Evolutionary conservation across 23 red algal genomes (phyloP), one percentile per base, ranked within the genome.

Genomic region (Gracilaria caudata): DNA sequence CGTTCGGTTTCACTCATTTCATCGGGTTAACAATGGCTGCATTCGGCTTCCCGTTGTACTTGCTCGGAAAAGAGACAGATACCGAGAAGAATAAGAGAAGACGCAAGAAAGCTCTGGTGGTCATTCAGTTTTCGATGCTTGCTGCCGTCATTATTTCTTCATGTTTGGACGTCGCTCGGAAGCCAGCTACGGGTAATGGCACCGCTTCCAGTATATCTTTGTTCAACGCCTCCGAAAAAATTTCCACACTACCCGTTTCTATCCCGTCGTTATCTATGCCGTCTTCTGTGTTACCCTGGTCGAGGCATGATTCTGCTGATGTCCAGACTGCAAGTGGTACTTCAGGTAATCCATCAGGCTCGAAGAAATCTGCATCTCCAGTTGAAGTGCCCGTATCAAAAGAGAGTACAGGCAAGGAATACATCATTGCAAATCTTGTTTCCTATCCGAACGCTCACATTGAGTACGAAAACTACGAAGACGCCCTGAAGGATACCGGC

Each of bases 31-130:
- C 57, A 7, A 20, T 83, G 57, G 56, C 79, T 39, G 79, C 19
- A 0, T 36, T 83, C 23, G 79, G 79, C 19, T 83, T 83, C 57
- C 39, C 39, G 3, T 63, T 63, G 29, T 83, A 83, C 57, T 7
- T 64, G 29, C 43, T 65, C 46, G 79, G 79, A 46, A 66, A 66
- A 6, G 57, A 64, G 28, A 47, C 56, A 37, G 40, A 66, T 47
- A 59, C 57, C 2, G 30, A 12, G 21, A 64, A 64, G 32, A 51
- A 37, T n/a, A 64, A 45, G 79, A 63, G 46, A 38, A 63, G 38
- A 10, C 51, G 57, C 0, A 66, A 30, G 56, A 32, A 10, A 12
- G 29, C 63, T 8, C 28, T 83, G 10, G 24, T 28, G 14, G 30
- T 65, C 14, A 9, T 83, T 44, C 57, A 66, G 59, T 19, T 47